phyloP scores from a whole-genome alignment of 371 early-diverging fungal genomes.

The Phascolomyces articulosus region DNA sequence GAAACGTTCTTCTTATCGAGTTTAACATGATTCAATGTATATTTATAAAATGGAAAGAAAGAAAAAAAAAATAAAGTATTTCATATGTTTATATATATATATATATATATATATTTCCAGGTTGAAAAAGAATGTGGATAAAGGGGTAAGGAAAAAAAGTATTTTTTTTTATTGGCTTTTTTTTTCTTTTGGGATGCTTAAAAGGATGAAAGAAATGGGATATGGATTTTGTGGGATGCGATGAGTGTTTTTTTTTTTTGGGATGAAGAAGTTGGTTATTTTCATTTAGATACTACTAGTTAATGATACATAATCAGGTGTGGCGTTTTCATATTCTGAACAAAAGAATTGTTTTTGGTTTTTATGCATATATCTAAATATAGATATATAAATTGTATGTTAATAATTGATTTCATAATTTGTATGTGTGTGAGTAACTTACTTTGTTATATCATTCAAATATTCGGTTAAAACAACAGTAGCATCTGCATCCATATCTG shows the following conservation, averaged over 20 bases:
- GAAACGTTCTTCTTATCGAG: constrained; percentile 21
- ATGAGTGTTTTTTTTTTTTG: too few relatives aligned
- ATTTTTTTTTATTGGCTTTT: too few relatives aligned
- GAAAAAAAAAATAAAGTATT: neutral
- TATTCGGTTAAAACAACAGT: constrained; percentile 16
- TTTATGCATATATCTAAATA: constrained; percentile 26
- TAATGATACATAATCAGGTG: constrained; percentile 63
- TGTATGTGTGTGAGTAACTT: neutral
- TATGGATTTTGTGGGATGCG: too few relatives aligned
- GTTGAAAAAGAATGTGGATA: too few relatives aligned
- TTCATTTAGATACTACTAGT: constrained; percentile 43
- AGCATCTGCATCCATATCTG: constrained; percentile 20
- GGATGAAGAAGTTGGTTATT: neutral
- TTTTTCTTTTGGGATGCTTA: too few relatives aligned
- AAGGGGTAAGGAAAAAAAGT: too few relatives aligned
- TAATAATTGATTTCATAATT: neutral
- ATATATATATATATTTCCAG: too few relatives aligned
- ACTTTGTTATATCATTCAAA: constrained; percentile 20
- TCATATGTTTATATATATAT: neutral
- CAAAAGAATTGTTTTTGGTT: constrained; percentile 27
- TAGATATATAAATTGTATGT: constrained; percentile 11
- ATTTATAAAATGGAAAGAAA: too few relatives aligned
- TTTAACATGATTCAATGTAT: too few relatives aligned
- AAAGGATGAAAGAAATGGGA: neutral
- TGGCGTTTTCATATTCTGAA: constrained; percentile 58